Conservation (phyloP, 352 stramenopile genomes). For the Phytophthora pisi region DNA sequence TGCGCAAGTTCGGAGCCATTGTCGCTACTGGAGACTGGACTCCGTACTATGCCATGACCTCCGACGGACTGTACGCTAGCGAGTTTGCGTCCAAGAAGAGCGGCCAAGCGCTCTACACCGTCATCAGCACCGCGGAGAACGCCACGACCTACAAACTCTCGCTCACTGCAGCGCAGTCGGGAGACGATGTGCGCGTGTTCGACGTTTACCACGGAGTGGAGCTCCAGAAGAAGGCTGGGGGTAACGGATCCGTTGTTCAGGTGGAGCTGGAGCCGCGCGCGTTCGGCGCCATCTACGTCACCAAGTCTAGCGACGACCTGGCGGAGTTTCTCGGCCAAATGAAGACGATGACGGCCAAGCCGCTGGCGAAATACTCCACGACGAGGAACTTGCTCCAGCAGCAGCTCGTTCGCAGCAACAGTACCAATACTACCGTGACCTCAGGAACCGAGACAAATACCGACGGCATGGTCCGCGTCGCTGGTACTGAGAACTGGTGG, state of each 20-base stretch:
- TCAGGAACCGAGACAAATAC: background rate
- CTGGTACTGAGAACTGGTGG: conserved; percentile 61
- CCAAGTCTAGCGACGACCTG: conserved; percentile 32
- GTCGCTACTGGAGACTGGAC: conserved; percentile 54
- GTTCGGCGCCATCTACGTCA: conserved; percentile 64
- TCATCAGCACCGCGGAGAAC: conserved; percentile 56
- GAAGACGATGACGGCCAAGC: conserved; percentile 49
- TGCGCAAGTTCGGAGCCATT: conserved; percentile 61
- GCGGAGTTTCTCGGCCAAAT: conserved; percentile 56
- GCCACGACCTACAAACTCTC: conserved; percentile 39
- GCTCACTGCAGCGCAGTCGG: conserved; percentile 31
- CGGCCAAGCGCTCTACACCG: conserved; percentile 55
- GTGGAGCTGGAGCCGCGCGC: conserved; percentile 57
- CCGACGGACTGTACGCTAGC: conserved; percentile 48
- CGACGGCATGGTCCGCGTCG: conserved; percentile 57
- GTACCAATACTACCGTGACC: background rate
- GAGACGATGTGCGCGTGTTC: conserved; percentile 41
- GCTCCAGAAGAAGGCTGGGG: conserved; percentile 26
- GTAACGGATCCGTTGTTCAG: conserved; percentile 21
- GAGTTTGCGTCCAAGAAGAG: conserved; percentile 44
- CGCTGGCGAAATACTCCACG: conserved; percentile 54
- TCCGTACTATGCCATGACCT: conserved; percentile 56
- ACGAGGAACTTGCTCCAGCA: conserved; percentile 47
- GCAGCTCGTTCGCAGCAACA: conserved; percentile 32
- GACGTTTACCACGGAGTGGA: conserved; percentile 71